phyloP scores from a whole-genome alignment of 2,329 filamentous ascomycete species.

The Mollisia scopiformis region DNA sequence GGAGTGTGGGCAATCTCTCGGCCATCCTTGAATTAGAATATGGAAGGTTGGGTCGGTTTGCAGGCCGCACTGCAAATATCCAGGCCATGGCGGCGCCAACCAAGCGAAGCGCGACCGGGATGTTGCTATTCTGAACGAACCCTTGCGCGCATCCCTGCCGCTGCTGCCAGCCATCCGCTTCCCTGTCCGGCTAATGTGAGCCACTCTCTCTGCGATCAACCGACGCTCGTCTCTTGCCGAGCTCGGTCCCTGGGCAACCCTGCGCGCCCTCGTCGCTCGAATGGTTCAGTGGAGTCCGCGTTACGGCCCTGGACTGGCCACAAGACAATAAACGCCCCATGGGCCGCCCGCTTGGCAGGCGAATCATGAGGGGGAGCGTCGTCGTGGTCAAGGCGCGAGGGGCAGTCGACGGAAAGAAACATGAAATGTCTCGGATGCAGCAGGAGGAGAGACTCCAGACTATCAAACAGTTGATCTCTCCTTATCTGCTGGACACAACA shows the following conservation, averaged over 20 bases:
- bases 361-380: neutral
- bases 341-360: conserved; percentile 2
- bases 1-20: conserved; percentile 4
- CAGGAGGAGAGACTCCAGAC: neutral
- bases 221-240: neutral
- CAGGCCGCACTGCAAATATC: conserved; percentile 5
- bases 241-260: no score
- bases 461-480: conserved; percentile 12
- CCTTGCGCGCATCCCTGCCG: neutral
- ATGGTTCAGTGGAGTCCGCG: neutral
- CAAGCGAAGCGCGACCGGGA: neutral
- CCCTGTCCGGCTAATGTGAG: conserved; percentile 1
- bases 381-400: neutral
- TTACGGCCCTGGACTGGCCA: neutral
- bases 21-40: conserved; percentile 19
- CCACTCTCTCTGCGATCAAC: neutral
- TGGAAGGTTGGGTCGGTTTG: conserved; percentile 9
- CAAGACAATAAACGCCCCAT: neutral
- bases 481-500: neutral
- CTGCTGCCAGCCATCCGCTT: neutral
- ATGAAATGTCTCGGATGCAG: neutral
- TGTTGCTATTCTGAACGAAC: neutral
- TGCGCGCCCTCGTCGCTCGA: neutral
- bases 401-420: neutral
- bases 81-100: neutral